phyloP scores from a whole-genome alignment of 768 basidiomycete species.

The Boletus insuetus region DNA sequence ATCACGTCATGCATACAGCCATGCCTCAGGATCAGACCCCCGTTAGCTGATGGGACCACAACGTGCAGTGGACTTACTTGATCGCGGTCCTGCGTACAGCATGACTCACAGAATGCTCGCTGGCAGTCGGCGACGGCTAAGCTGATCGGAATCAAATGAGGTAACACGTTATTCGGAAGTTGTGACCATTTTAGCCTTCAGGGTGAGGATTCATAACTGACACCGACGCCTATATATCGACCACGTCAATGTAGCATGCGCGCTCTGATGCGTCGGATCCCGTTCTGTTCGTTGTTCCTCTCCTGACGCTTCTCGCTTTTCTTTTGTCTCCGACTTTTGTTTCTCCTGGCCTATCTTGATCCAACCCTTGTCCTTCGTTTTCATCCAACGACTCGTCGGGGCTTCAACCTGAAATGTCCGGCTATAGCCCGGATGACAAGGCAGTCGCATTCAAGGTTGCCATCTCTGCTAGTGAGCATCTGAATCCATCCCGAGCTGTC shows the following conservation, averaged over 20 bases:
- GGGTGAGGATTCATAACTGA: neutral
- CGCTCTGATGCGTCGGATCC: neutral
- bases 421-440: neutral
- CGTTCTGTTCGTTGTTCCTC: neutral
- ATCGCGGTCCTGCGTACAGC: no score
- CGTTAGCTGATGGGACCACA: no score
- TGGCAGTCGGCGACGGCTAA: no score
- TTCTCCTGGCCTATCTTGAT: neutral
- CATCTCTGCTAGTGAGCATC: conserved; percentile 15
- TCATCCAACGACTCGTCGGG: neutral
- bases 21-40: no score
- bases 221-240: neutral
- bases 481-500: neutral
- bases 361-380: conserved; percentile 3
- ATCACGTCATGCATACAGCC: no score
- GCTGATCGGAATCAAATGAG: neutral
- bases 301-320: neutral
- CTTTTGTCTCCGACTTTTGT: neutral
- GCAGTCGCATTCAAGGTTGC: conserved; percentile 3
- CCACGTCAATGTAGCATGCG: neutral
- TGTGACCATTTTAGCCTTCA: neutral
- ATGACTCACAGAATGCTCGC: no score
- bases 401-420: neutral
- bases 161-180: neutral
- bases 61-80: no score